Evolutionary conservation across 2,329 filamentous ascomycete genomes (phyloP).

Genomic region (Clathrospora elynae): DNA sequence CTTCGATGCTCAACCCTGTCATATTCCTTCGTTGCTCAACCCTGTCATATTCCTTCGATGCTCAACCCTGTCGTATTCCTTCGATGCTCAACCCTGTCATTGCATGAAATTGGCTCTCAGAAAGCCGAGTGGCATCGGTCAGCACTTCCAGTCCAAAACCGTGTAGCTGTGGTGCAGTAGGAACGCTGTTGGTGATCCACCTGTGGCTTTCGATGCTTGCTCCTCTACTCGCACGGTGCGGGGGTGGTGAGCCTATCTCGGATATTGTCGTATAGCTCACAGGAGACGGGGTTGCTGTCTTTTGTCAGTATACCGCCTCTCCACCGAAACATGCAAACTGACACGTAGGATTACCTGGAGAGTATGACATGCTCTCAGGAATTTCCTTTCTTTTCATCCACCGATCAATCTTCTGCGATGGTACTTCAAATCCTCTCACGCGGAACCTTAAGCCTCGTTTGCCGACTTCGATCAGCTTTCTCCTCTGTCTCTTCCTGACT

Average conservation of each 20-base stretch:
- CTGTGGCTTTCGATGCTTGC: neutral
- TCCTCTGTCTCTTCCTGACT: slow-evolving; percentile 24
- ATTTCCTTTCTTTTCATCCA: slow-evolving; percentile 29
- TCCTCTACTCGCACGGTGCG: neutral
- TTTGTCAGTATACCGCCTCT: slow-evolving; percentile 9
- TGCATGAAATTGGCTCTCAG: no score
- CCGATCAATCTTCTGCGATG: slow-evolving; percentile 26
- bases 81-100: no score
- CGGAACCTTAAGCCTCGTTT: slow-evolving; percentile 17
- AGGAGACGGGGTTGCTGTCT: slow-evolving; percentile 25
- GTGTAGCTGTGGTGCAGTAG: neutral
- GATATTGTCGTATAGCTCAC: slow-evolving; percentile 22
- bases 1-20: no score
- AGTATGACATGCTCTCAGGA: slow-evolving; percentile 18
- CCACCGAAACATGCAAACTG: slow-evolving; percentile 8
- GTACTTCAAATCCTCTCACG: slow-evolving; percentile 19
- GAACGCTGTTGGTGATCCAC: neutral
- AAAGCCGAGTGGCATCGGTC: no score
- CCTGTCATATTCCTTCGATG: no score
- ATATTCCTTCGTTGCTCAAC: no score
- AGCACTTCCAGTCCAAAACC: no score
- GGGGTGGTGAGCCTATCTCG: slow-evolving; percentile 19
- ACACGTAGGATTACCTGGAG: slow-evolving; percentile 25
- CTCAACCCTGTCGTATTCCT: no score
- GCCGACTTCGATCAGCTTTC: slow-evolving; percentile 22